Evolutionary conservation across 352 stramenopile genomes (phyloP).

Genomic region (Elongisporangium senticosum): DNA sequence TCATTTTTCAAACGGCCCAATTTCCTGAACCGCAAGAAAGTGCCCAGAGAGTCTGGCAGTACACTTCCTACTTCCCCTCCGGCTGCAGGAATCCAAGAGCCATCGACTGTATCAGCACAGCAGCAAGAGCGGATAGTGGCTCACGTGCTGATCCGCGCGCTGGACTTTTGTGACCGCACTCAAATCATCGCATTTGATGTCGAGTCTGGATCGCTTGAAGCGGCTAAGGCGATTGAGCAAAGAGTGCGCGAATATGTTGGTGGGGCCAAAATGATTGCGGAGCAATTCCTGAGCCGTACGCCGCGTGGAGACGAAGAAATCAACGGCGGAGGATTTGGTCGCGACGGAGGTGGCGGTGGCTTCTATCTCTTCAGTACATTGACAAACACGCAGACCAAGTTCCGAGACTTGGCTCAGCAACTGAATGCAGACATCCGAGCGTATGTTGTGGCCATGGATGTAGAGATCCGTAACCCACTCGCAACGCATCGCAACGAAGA

Average conservation of each 20-base stretch:
- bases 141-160: slow-evolving; percentile 4
- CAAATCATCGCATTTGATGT: slow-evolving; percentile 13
- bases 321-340: slow-evolving; percentile 25
- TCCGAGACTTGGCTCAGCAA: slow-evolving; percentile 18
- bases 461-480: slow-evolving; percentile 11
- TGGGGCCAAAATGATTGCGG: slow-evolving; percentile 7
- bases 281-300: slow-evolving; percentile 9
- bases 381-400: slow-evolving; percentile 11
- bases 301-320: slow-evolving; percentile 50
- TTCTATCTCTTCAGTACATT: slow-evolving; percentile 33
- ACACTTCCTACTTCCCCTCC: background rate
- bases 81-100: background rate
- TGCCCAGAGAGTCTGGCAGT: background rate
- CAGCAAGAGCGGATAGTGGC: background rate
- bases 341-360: slow-evolving; percentile 30
- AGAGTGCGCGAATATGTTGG: slow-evolving; percentile 14
- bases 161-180: background rate
- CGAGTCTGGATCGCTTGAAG: slow-evolving; percentile 13
- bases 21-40: slow-evolving; percentile 15
- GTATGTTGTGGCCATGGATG: slow-evolving; percentile 38
- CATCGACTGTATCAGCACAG: background rate
- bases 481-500: background rate
- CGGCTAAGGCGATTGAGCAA: slow-evolving; percentile 12
- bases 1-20: slow-evolving; percentile 25
- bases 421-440: slow-evolving; percentile 43